Evolutionary conservation across 345 rosid genomes (phyloP).

Genomic region (Aegle marmelos): DNA sequence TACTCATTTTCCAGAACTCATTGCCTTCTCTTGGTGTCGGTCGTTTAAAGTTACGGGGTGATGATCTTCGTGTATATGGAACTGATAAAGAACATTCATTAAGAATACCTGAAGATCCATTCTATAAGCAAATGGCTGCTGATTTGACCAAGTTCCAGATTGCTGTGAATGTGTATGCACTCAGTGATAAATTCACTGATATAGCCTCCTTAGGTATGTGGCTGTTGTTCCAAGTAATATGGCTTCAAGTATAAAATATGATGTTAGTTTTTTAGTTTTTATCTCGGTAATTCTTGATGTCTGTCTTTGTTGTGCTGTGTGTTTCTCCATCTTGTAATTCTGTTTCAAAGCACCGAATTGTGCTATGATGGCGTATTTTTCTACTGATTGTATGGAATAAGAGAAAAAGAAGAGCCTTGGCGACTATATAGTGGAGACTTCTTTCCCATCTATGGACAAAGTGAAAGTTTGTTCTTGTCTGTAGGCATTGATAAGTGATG

Average conservation of each 20-base stretch:
- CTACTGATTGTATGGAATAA: not conserved
- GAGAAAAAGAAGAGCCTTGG: not conserved
- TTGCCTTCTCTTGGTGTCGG: conserved; percentile 97
- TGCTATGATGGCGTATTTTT: not conserved
- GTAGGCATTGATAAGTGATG: not conserved
- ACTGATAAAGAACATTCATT: conserved; percentile 86
- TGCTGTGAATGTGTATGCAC: conserved; percentile 86
- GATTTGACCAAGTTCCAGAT: conserved; percentile 96
- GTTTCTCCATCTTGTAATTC: not conserved
- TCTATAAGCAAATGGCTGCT: conserved; percentile 98
- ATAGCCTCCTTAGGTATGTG: conserved; percentile 87
- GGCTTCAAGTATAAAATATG: not conserved
- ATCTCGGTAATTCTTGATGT: not conserved
- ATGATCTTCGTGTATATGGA: conserved; percentile 92
- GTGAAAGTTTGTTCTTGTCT: not conserved
- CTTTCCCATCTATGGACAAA: not conserved
- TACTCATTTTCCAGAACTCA: conserved; percentile 86
- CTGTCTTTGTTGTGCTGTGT: not conserved
- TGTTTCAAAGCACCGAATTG: not conserved
- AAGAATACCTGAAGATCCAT: conserved; percentile 89
- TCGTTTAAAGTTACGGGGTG: conserved; percentile 90
- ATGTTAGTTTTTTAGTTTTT: not conserved
- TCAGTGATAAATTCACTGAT: conserved; percentile 89
- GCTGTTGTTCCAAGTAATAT: not conserved
- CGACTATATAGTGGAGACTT: not conserved